These are phyloP conservation scores for Oenanthe sinensis DNA, from an alignment of 129 eudicot species.

Conservation along the genomic window DNA sequence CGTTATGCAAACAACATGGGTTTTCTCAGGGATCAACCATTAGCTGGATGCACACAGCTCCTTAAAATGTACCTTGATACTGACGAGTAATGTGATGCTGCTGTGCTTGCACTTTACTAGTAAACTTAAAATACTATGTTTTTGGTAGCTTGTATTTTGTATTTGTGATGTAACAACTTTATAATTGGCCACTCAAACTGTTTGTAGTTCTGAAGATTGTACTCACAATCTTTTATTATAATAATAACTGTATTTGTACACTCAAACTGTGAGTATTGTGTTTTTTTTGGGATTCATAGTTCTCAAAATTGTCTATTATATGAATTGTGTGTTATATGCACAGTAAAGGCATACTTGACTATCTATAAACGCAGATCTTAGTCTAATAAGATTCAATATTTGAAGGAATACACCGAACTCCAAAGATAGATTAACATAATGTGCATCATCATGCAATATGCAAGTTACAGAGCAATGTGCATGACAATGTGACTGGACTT, in stretches of 20 bases:
- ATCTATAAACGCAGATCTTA: not conserved
- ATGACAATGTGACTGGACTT: not conserved
- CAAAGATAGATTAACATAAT: too few species aligned
- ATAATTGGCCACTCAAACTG: not conserved
- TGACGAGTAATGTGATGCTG: slow-evolving; percentile 9
- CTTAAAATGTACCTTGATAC: slow-evolving; percentile 23
- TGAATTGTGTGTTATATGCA: too few species aligned
- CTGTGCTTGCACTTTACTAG: not conserved
- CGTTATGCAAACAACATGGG: slow-evolving; percentile 42
- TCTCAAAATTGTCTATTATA: too few species aligned
- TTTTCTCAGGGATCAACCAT: slow-evolving; percentile 19
- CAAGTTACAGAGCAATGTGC: not conserved
- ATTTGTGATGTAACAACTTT: not conserved
- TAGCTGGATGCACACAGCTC: slow-evolving; percentile 31
- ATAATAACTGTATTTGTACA: not conserved
- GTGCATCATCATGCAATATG: too few species aligned
- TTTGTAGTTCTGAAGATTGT: not conserved
- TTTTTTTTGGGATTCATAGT: not conserved
- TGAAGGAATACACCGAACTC: too few species aligned
- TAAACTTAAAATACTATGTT: not conserved
- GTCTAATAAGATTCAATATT: not conserved
- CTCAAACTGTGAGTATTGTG: not conserved
- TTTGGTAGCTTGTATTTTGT: not conserved
- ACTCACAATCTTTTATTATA: not conserved
- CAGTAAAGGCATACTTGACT: not conserved